Percentiles rank a stretch among this genome's conserved stretches.
Evolutionary conservation across 495 filamentous ascomycete species (phyloP).

Genomic region (Penicillium crystallinum): DNA sequence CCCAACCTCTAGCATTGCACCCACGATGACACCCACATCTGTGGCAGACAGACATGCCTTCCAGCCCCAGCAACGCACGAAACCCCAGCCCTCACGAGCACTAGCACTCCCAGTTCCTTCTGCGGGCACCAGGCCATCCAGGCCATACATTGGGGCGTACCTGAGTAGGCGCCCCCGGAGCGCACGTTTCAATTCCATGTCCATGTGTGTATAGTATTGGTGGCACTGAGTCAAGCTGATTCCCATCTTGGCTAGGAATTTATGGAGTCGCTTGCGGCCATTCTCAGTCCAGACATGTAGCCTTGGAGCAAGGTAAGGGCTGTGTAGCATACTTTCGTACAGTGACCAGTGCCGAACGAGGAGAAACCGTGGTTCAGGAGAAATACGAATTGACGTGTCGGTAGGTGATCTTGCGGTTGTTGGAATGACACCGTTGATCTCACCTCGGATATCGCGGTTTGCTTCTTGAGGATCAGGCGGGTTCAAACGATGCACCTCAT

Average conservation of each 20-base stretch:
- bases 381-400: slow-evolving; percentile 86
- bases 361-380: slow-evolving; percentile 90
- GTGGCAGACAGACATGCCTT: slow-evolving; percentile 86
- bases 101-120: slow-evolving; percentile 46
- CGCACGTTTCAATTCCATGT: slow-evolving; percentile 90
- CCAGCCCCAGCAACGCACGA: slow-evolving; percentile 97
- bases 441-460: slow-evolving; percentile 47
- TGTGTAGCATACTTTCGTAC: slow-evolving; percentile 98
- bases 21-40: slow-evolving; percentile 85
- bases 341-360: slow-evolving; percentile 94
- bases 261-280: slow-evolving; percentile 87
- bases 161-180: slow-evolving; percentile 80
- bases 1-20: slow-evolving; percentile 88
- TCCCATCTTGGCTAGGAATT: slow-evolving; percentile 96
- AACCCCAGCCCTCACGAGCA: slow-evolving; percentile 84
- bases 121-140: slow-evolving; percentile 83
- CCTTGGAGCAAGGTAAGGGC: slow-evolving; percentile 85
- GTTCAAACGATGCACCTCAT: slow-evolving; percentile 93
- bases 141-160: slow-evolving; percentile 83
- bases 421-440: slow-evolving; percentile 72
- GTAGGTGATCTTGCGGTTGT: slow-evolving; percentile 83
- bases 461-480: slow-evolving; percentile 65
- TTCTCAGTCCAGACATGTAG: slow-evolving; percentile 92
- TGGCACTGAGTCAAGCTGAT: slow-evolving; percentile 89
- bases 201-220: slow-evolving; percentile 96